Conservation (phyloP, 768 basidiomycete genomes). For the Xerocomus brunneocitrinus region DNA sequence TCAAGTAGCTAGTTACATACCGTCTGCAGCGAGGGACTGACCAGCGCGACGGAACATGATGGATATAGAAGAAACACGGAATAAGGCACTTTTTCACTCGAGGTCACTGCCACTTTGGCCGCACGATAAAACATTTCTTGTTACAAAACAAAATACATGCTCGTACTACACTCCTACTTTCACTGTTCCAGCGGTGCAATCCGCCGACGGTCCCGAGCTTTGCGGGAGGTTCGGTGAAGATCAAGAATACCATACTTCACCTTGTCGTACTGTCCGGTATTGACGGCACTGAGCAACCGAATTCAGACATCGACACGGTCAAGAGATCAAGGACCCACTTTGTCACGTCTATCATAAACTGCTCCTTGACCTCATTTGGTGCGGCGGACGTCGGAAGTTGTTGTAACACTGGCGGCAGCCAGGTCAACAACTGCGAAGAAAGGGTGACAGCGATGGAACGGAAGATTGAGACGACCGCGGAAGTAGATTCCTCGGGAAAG, state of each 20-base stretch:
- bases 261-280: conserved; percentile 65
- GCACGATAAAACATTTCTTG: conserved; percentile 11
- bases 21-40: conserved; percentile 48
- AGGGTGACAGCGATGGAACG: conserved; percentile 63
- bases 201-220: conserved; percentile 61
- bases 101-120: not conserved
- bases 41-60: conserved; percentile 58
- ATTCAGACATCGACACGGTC: not conserved
- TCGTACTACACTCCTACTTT: conserved; percentile 6
- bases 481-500: conserved; percentile 82
- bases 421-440: conserved; percentile 62
- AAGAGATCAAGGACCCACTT: conserved; percentile 46
- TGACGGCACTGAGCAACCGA: conserved; percentile 50
- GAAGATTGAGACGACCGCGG: conserved; percentile 73
- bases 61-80: conserved; percentile 9
- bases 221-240: conserved; percentile 70
- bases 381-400: conserved; percentile 58
- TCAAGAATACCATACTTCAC: conserved; percentile 73
- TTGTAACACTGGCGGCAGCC: conserved; percentile 70
- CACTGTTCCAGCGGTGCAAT: conserved; percentile 28
- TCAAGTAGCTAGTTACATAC: conserved; percentile 34
- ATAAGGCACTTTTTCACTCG: not conserved
- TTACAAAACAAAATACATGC: conserved; percentile 10
- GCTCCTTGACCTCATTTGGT: conserved; percentile 61
- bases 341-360: conserved; percentile 71